Evolutionary conservation across 371 early-diverging fungal species (phyloP), one percentile per base, ranked within the genome.

Genomic region (Mucor saturninus): DNA sequence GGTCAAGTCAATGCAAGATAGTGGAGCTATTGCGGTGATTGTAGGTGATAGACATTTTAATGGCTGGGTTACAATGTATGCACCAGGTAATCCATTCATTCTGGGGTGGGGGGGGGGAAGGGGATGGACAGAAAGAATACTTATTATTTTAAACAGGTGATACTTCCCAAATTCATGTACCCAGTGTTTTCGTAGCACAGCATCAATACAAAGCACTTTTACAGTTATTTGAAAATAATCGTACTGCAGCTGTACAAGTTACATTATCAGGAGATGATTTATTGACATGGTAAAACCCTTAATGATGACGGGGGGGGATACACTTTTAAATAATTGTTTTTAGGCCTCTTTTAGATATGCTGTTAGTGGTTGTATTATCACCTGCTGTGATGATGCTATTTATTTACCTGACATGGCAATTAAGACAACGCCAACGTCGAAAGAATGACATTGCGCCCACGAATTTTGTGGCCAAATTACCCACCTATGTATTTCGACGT

Each of bases 31-130:
- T 5, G 96, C 92, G 1, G 96, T 95, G 10, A 83, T 96, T 21
- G 94, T 96, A n/a, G 97, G 97, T 37, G 96, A 95, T 77, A 85
- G 85, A 61, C 77, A 84, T 64, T 79, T 80, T 54, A 74, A 76
- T 61, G 86, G 88, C 29, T 88, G 94, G 62, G 84, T 96, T 58
- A 95, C 95, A 59, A 96, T 96, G 97, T 96, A 93, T 77, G 92
- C 96, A 15, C 83, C 90, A 65, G 90, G 90, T 87, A 82, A 76
- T 13, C 21, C 21, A 21, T 21, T 21, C 21, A 21, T 21, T 21
- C 21, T 21, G 21, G 21, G 4, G 9, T 21, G 21, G 21, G 4
- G 9, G 38, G 9, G 26, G 35, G 26, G 9, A 29, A 60, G 42
- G 40, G 31, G 42, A 42, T 15, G 11, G 29, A 38, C 14, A 45